Evolutionary conservation across 805 yeast species (phyloP).

Genomic region (Teunomyces barrocoloradensis): DNA sequence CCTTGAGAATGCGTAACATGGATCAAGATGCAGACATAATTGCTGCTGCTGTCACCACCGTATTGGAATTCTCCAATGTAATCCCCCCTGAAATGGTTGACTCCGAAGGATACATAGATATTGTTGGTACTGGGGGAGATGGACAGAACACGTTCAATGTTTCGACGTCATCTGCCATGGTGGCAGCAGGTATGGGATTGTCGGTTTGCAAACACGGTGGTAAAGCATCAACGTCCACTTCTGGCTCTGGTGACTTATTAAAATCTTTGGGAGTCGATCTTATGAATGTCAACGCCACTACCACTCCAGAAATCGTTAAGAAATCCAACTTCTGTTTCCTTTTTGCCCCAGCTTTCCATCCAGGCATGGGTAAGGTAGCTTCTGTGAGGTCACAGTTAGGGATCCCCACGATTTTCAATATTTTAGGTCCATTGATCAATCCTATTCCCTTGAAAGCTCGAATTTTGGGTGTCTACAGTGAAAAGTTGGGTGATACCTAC

Average conservation of each 20-base stretch:
- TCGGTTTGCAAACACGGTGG: slow-evolving; percentile 95
- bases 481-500: slow-evolving; percentile 73
- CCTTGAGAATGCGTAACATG: slow-evolving; percentile 65
- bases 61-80: slow-evolving; percentile 60
- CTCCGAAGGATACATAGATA: slow-evolving; percentile 64
- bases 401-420: slow-evolving; percentile 90
- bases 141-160: slow-evolving; percentile 97
- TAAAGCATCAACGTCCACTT: slow-evolving; percentile 87
- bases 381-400: slow-evolving; percentile 75
- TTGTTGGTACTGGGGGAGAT: slow-evolving; percentile 99
- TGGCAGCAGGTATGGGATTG: slow-evolving; percentile 84
- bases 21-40: slow-evolving; percentile 81
- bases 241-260: slow-evolving; percentile 93
- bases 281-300: slow-evolving; percentile 57
- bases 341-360: slow-evolving; percentile 93
- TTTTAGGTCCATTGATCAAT: slow-evolving; percentile 89
- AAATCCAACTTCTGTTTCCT: slow-evolving; percentile 60
- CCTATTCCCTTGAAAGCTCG: slow-evolving; percentile 82
- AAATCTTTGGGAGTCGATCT: slow-evolving; percentile 80
- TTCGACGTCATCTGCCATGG: slow-evolving; percentile 90
- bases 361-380: slow-evolving; percentile 84
- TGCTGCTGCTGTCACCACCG: slow-evolving; percentile 80
- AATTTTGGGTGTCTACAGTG: slow-evolving; percentile 85
- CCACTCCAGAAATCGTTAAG: slow-evolving; percentile 59
- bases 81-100: slow-evolving; percentile 48